Base-by-base conservation (phyloP, 2,329 filamentous ascomycete genomes). In the Arthrobotrys pseudoclavata region DNA sequence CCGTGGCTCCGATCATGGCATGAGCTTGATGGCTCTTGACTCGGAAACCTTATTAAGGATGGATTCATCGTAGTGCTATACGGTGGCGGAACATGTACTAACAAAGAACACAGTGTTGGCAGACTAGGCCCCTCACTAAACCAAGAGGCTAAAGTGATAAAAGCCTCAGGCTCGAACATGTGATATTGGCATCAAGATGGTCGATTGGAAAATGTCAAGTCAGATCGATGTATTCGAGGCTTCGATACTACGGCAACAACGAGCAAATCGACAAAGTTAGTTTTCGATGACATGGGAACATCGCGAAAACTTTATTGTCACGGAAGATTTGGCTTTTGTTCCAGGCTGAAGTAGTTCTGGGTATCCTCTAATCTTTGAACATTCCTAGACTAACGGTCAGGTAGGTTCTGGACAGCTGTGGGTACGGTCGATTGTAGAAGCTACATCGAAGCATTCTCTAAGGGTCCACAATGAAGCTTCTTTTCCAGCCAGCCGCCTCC, bases 91-190 rank as follows among this genome's bases (percentile, higher is more conserved):
- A 55, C 40, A 42, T 42, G n/a, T 18, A 45, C 42, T 45, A 45
- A 45, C 60, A 72, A 66, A 72, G 60, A 60, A 66, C 60, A 66
- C 48, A 29, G 55, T 72, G 69, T 72, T 72, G 50, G 69, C 45
- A 64, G 52, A 37, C 50, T 53, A 37, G 55, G 31, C 55, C 55
- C 60, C 48, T 57, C 63, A 67, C 47, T 26, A 42, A 40, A 4
- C 55, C 20, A 53, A 63, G 31, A 55, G 68, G 53, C 68, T 71
- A 71, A 71, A 45, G 29, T 31, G 42, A 42, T 53, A 72, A 62
- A 63, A 55, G 45, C 47, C 61, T 31, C 60, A 66, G 4, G 13
- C 15, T 64, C 18, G 42, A 10, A 62, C 68, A 70, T 70, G 68
- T 70, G 68, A 70, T 70, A 70, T 70, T 26, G 40, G 47, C 37